Base-by-base conservation (phyloP, 495 filamentous ascomycete species). In the Tuber brumale region DNA sequence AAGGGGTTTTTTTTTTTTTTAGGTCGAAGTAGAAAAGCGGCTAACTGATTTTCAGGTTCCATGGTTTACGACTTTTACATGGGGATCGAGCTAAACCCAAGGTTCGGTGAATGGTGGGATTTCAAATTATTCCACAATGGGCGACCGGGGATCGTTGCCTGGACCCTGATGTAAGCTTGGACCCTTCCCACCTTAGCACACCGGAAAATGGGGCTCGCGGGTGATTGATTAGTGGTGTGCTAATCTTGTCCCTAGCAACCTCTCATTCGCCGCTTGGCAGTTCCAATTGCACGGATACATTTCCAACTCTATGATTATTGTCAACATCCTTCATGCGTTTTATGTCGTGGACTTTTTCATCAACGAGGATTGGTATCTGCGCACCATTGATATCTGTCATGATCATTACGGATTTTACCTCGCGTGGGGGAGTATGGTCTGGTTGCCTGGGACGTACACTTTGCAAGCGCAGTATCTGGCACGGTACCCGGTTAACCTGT, bases 391-490 rank as follows among this genome's bases (percentile, higher is more conserved):
- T 75, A 88, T 88, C 48, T 83, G 81, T 35, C 86, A 87, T 70
- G 87, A 88, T 70, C 86, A 88, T 76, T 88, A 87, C 75, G 87
- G 87, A 3, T 88, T 87, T 81, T 87, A 87, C 78, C 84, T 88
- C 10, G 85, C 84, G 35, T 88, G 85, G 85, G 87, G 87, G 43
- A 85, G 83, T 48, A 82, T 85, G 35, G 85, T 84, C 45, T 86
- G 84, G 80, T 78, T 88, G 14, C 87, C 86, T 3, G 82, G 81
- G 9, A 76, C 85, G 23, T 88, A 88, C 81, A 87, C 87, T 19
- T 80, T 86, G 14, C 87, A 88, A 79, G 84, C 85, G 4, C 87
- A 88, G 72, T 88, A 86, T 74, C 81, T 88, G 12, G 85, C 86
- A 51, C 77, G 81, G 23, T 83, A 86, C 73, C 86, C 87, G n/a